A percentile compares a stretch with the other conserved stretches of the same genome.
Evolutionary conservation across 2,329 filamentous ascomycete species (phyloP).

Genomic region (Ceratocystis alfenasii): DNA sequence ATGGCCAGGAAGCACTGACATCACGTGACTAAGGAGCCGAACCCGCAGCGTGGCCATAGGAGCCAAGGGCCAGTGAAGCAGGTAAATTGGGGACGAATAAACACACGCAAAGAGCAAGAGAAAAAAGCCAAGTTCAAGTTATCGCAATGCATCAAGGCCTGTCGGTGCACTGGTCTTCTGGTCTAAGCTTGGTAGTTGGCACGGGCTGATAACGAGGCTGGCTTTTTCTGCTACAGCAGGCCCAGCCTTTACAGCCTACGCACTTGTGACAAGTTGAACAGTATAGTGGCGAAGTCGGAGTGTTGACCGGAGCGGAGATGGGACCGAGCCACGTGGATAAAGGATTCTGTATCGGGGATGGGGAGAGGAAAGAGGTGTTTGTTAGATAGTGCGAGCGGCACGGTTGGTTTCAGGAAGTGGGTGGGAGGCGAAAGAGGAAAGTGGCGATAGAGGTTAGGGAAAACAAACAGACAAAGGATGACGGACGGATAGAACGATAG

Average conservation of each 20-base stretch:
- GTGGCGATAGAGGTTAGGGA: not conserved
- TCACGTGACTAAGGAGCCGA: not conserved
- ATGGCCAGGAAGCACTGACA: not conserved
- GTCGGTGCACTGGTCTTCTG: not conserved
- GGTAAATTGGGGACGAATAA: too few relatives aligned
- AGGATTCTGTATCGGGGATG: not conserved
- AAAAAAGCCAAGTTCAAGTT: too few relatives aligned
- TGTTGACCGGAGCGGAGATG: conserved; percentile 6
- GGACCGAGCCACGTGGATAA: conserved; percentile 10
- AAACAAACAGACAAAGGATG: too few relatives aligned
- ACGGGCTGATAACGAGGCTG: not conserved
- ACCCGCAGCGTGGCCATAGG: not conserved
- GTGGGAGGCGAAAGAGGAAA: not conserved
- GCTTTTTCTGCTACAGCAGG: too few relatives aligned
- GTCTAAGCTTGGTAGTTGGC: not conserved
- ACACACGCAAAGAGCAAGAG: too few relatives aligned
- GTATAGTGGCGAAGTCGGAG: not conserved
- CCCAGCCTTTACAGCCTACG: too few relatives aligned
- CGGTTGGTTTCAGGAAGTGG: not conserved
- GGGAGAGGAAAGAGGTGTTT: not conserved
- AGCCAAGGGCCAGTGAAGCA: not conserved
- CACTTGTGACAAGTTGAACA: not conserved
- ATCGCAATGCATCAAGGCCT: not conserved
- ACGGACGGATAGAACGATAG: not conserved
- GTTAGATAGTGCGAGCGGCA: not conserved